Conservation (phyloP, 306 rosid species). For the Malus fusca region DNA sequence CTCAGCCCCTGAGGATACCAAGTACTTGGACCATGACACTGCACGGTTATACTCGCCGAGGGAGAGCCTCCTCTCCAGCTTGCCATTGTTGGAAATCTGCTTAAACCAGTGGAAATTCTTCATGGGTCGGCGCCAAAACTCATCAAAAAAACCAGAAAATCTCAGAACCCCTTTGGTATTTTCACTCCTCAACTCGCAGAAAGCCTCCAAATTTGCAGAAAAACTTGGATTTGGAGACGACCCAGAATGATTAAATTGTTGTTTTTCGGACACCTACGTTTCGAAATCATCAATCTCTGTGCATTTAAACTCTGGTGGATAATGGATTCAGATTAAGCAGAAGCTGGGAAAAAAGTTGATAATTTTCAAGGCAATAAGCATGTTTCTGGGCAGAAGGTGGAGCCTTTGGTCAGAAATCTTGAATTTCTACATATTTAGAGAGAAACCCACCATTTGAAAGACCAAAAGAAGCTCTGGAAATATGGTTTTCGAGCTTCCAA, state of each 20-base stretch:
- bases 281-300: neutral
- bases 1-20: constrained; percentile 79
- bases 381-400: neutral
- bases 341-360: neutral
- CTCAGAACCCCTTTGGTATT: constrained; percentile 4
- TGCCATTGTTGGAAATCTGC: constrained; percentile 45
- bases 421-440: constrained; percentile 1
- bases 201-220: neutral
- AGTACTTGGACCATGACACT: constrained; percentile 91
- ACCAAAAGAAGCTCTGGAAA: neutral
- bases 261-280: constrained; percentile 41
- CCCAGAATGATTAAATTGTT: constrained; percentile 10
- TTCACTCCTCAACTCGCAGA: constrained; percentile 7
- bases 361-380: neutral
- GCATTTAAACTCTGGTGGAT: neutral
- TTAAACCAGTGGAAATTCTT: constrained; percentile 56
- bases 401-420: neutral
- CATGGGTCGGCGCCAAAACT: constrained; percentile 35
- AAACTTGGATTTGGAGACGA: constrained; percentile 14
- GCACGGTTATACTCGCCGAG: constrained; percentile 83
- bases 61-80: constrained; percentile 46
- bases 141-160: constrained; percentile 34
- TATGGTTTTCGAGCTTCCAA: constrained; percentile 14
- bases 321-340: constrained; percentile 2
- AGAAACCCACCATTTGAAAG: neutral